Conservation (phyloP, 192 early-diverging fungal species). For the Backusella circina region DNA sequence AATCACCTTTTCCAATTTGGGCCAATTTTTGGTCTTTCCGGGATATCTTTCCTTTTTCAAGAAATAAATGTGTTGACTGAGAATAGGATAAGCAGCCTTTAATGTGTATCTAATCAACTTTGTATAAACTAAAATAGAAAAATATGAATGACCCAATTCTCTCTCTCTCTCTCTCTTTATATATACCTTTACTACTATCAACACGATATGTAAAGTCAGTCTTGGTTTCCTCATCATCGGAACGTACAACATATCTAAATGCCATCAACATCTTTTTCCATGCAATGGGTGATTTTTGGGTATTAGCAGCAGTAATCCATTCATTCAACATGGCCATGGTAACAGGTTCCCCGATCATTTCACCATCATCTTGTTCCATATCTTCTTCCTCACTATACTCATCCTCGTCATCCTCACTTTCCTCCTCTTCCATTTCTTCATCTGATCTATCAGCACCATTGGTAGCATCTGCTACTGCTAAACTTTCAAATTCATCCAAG, state of each 20-base stretch:
- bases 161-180: not conserved
- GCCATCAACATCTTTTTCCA: conserved; percentile 78
- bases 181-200: conserved; percentile 49
- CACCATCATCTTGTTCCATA: conserved; percentile 26
- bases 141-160: no score
- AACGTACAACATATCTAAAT: conserved; percentile 75
- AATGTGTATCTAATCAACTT: conserved; percentile 70
- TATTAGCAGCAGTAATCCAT: conserved; percentile 46
- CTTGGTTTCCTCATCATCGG: conserved; percentile 50
- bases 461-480: conserved; percentile 20
- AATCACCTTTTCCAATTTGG: conserved; percentile 59
- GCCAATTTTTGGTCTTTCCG: conserved; percentile 16
- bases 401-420: conserved; percentile 26
- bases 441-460: conserved; percentile 9
- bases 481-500: conserved; percentile 27
- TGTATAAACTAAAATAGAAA: conserved; percentile 77
- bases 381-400: conserved; percentile 34
- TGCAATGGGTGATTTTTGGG: conserved; percentile 63
- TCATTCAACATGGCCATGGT: conserved; percentile 56
- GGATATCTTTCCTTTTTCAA: conserved; percentile 28
- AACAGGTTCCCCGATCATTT: conserved; percentile 40
- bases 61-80: conserved; percentile 64
- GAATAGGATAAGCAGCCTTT: conserved; percentile 60
- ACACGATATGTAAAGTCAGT: conserved; percentile 63
- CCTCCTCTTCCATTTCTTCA: conserved; percentile 17